These are phyloP conservation scores for Ogataea degrootiae DNA, from an alignment of 805 yeast genomes.

Conservation along the genomic window DNA sequence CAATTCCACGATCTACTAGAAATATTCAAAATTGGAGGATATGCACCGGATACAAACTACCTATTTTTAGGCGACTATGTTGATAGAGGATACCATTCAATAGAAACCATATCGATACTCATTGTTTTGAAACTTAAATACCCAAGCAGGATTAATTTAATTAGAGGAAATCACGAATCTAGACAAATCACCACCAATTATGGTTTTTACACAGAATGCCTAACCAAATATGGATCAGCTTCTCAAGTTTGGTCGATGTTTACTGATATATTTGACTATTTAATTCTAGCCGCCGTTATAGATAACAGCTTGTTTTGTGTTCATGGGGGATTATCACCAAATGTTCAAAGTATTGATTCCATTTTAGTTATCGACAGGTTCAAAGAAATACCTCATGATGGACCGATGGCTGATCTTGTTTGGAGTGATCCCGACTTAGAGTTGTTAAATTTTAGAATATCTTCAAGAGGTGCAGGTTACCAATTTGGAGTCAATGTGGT, in stretches of 20 bases:
- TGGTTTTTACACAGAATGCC: slow-evolving; percentile 94
- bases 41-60: slow-evolving; percentile 90
- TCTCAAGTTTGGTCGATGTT: slow-evolving; percentile 81
- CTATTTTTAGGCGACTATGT: slow-evolving; percentile 94
- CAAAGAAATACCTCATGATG: slow-evolving; percentile 96
- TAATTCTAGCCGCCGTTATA: slow-evolving; percentile 84
- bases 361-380: slow-evolving; percentile 86
- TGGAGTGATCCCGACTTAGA: slow-evolving; percentile 98
- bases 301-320: slow-evolving; percentile 90
- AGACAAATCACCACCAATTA: slow-evolving; percentile 95
- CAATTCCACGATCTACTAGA: slow-evolving; percentile 93
- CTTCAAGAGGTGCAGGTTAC: slow-evolving; percentile 98
- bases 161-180: slow-evolving; percentile 95
- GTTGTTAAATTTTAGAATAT: slow-evolving; percentile 70
- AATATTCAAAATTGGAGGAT: slow-evolving; percentile 90
- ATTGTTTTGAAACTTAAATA: slow-evolving; percentile 81
- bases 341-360: slow-evolving; percentile 90
- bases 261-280: slow-evolving; percentile 89
- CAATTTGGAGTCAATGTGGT: slow-evolving; percentile 92
- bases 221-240: slow-evolving; percentile 74
- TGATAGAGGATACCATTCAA: slow-evolving; percentile 89
- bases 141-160: slow-evolving; percentile 75
- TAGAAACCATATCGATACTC: slow-evolving; percentile 84
- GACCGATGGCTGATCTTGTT: slow-evolving; percentile 98
- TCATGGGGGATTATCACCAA: slow-evolving; percentile 96